Percentiles rank a stretch among this genome's conserved stretches.
phyloP scores from a whole-genome alignment of 2,329 filamentous ascomycete genomes.

The Colletotrichum plurivorum region DNA sequence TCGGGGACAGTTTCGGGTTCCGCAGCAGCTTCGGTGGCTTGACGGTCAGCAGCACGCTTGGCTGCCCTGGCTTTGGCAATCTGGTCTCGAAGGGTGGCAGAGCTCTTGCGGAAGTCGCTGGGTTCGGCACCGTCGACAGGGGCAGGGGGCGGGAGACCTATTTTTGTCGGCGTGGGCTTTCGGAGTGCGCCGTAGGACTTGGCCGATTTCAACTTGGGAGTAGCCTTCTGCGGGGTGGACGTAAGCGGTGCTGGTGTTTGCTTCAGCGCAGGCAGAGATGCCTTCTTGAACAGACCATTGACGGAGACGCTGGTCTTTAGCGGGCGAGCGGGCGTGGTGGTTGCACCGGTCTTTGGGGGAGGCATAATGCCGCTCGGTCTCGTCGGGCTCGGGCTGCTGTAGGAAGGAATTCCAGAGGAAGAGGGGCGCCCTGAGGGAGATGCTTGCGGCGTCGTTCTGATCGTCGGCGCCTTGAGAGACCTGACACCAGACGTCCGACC shows the following conservation, averaged over 20 bases:
- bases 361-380: slow-evolving; percentile 48
- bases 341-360: slow-evolving; percentile 59
- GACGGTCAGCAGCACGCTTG: slow-evolving; percentile 68
- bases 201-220: slow-evolving; percentile 26
- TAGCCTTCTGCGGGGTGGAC: slow-evolving; percentile 26
- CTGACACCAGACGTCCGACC: slow-evolving; percentile 49
- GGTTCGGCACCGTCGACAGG: slow-evolving; percentile 39
- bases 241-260: slow-evolving; percentile 13
- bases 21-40: slow-evolving; percentile 43
- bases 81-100: slow-evolving; percentile 85
- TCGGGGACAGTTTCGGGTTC: neutral
- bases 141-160: slow-evolving; percentile 9
- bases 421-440: slow-evolving; percentile 46
- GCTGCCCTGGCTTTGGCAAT: slow-evolving; percentile 95
- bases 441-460: slow-evolving; percentile 44
- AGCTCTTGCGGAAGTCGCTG: slow-evolving; percentile 72
- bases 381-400: slow-evolving; percentile 55
- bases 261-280: slow-evolving; percentile 60
- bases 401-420: slow-evolving; percentile 49
- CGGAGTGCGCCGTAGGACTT: slow-evolving; percentile 35
- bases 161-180: slow-evolving; percentile 26
- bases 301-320: slow-evolving; percentile 67
- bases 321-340: slow-evolving; percentile 60
- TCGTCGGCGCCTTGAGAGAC: slow-evolving; percentile 53
- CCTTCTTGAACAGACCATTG: slow-evolving; percentile 69